These are phyloP conservation scores for Betula pendula DNA, from an alignment of 306 rosid species.

Conservation along the genomic window DNA sequence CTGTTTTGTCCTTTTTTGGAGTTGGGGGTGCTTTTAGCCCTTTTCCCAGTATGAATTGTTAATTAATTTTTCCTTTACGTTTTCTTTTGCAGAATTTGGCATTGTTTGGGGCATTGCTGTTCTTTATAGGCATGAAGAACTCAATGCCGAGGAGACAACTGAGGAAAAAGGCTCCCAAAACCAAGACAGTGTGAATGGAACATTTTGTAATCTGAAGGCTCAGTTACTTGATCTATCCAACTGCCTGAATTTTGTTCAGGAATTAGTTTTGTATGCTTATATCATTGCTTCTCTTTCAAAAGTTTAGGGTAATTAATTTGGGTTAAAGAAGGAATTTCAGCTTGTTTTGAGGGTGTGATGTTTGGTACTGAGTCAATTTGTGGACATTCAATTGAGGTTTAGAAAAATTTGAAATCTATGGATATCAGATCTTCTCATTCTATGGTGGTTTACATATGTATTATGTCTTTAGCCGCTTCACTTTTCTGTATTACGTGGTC, in stretches of 20 bases:
- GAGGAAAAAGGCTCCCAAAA: constrained; percentile 48
- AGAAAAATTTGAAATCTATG: constrained; percentile 13
- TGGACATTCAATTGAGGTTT: constrained; percentile 21
- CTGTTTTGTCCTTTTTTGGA: not conserved
- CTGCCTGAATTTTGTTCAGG: constrained; percentile 22
- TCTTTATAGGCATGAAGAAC: constrained; percentile 58
- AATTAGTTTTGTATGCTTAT: constrained; percentile 35
- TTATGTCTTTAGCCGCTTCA: no score
- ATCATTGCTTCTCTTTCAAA: constrained; percentile 6
- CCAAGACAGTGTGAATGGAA: constrained; percentile 40
- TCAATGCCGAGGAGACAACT: constrained; percentile 51
- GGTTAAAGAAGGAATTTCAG: not conserved
- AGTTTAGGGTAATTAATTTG: constrained; percentile 12
- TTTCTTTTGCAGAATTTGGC: constrained; percentile 56
- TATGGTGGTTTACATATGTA: not conserved
- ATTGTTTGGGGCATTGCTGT: constrained; percentile 66
- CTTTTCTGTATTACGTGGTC: not conserved
- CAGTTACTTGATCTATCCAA: not conserved
- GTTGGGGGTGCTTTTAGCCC: not conserved
- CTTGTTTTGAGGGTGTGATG: constrained; percentile 18
- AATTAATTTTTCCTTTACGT: not conserved
- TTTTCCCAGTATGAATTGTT: not conserved
- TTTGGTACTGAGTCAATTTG: constrained; percentile 18
- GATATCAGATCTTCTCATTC: not conserved
- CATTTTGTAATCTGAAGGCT: not conserved